Evolutionary conservation across 148 eudicot species (phyloP).

Genomic region (Nepenthes mirabilis): DNA sequence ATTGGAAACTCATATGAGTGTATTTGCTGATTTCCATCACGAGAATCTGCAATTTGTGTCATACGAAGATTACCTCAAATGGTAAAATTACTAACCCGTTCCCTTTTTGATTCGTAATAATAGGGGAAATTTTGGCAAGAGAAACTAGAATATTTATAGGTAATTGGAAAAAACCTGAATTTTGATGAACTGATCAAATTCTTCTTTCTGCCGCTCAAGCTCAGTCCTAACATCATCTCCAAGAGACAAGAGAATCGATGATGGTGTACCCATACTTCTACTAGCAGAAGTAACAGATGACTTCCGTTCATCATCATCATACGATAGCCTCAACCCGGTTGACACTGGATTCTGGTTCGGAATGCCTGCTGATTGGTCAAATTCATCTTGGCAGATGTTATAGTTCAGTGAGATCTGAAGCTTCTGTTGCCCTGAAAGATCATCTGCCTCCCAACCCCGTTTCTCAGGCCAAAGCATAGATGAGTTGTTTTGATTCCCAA

Average conservation of each 20-base stretch:
- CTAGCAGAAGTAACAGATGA: constrained; percentile 88
- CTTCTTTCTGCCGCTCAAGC: constrained; percentile 72
- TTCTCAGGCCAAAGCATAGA: constrained; percentile 44
- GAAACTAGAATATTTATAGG: too few relatives aligned
- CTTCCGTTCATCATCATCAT: constrained; percentile 89
- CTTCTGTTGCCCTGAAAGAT: constrained; percentile 53
- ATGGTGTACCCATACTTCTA: constrained; percentile 56
- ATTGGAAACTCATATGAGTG: too few relatives aligned
- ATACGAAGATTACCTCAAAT: too few relatives aligned
- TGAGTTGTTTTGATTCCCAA: constrained; percentile 46
- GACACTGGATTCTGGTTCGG: constrained; percentile 69
- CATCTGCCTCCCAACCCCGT: constrained; percentile 43
- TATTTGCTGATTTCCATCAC: too few relatives aligned
- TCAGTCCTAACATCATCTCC: constrained; percentile 54
- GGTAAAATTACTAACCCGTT: too few relatives aligned
- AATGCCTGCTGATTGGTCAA: constrained; percentile 42
- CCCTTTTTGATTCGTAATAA: too few relatives aligned
- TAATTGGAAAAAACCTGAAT: constrained; percentile 42
- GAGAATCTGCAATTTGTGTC: too few relatives aligned
- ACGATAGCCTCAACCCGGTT: constrained; percentile 80
- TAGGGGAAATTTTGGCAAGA: too few relatives aligned
- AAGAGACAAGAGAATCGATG: constrained; percentile 46
- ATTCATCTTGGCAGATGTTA: constrained; percentile 43
- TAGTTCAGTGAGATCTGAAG: constrained; percentile 60
- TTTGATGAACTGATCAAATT: constrained; percentile 62